A percentile compares a stretch with the other conserved stretches of the same genome.
These are phyloP conservation scores for Ustilago tritici DNA, from an alignment of 1,284 basidiomycete genomes.

Conservation along the genomic window DNA sequence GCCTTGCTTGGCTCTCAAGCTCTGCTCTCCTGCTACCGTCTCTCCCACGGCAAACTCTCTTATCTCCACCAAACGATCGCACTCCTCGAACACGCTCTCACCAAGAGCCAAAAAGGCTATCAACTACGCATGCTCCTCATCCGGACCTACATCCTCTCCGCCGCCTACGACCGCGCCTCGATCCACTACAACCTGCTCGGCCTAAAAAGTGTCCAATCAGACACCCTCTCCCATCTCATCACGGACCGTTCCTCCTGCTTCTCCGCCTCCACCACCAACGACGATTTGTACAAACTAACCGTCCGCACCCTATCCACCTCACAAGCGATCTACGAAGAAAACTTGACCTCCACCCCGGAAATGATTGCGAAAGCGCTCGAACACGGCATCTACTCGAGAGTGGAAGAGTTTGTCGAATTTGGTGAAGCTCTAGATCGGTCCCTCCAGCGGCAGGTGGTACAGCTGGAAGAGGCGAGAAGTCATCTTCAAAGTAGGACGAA, in stretches of 20 bases:
- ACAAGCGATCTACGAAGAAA: constrained; percentile 53
- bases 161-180: constrained; percentile 38
- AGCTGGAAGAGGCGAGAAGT: constrained; percentile 41
- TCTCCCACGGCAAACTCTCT: constrained; percentile 15
- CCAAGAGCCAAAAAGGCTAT: constrained; percentile 55
- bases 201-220: constrained; percentile 50
- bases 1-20: constrained; percentile 80
- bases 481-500: constrained; percentile 30
- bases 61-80: constrained; percentile 31
- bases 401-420: constrained; percentile 61
- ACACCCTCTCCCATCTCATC: constrained; percentile 51
- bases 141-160: constrained; percentile 41
- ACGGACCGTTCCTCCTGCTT: constrained; percentile 31
- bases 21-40: constrained; percentile 73
- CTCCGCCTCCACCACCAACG: constrained; percentile 20
- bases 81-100: constrained; percentile 44
- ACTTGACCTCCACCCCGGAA: constrained; percentile 38
- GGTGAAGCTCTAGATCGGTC: constrained; percentile 50
- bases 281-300: constrained; percentile 21
- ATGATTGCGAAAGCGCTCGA: constrained; percentile 57
- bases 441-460: constrained; percentile 40
- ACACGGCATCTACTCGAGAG: constrained; percentile 56
- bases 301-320: constrained; percentile 33
- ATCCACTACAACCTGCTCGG: constrained; percentile 48
- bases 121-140: constrained; percentile 55